Evolutionary conservation across 768 basidiomycete species (phyloP), one percentile per base, ranked within the genome.

Genomic region (Pulveroboletus frians): DNA sequence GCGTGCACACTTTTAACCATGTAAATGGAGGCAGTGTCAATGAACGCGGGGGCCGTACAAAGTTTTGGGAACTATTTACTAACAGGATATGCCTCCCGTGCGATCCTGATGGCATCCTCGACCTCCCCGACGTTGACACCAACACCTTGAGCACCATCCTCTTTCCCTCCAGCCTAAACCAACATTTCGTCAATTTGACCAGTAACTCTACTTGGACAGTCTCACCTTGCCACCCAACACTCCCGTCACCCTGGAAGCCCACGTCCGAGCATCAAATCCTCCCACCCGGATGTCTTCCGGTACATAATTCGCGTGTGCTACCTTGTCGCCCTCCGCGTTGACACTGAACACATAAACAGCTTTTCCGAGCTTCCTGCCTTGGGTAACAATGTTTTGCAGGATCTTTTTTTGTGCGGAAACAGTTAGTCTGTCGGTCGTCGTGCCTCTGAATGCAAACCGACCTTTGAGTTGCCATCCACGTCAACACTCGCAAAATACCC

Each of bases 161-260:
- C 91, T 69, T 94, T 97, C 13, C 96, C 96, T 47, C 96, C 96
- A 44, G 92, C 92, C 91, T 93, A 49, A 46, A 47, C 51, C 26
- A 34, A 49, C 21, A 43, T 32, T 52, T 30, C 23, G 46, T 64
- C 29, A 39, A 29, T 9, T 39, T 44, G 44, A 49, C 17, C 46
- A 37, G 46, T 35, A 21, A 39, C 14, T 38, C 26, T 18, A 17
- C 2, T 43, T 21, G 15, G 3, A 60, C 72, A 0, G 23, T n/a
- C 63, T 59, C 58, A 91, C 92, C 83, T 95, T 98, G 37, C 96
- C 96, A 21, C 94, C 93, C 9, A 98, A 59, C 9, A 93, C 69
- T 31, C 85, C 85, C 5, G 79, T 76, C 17, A 96, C 85, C 51
- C 78, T 80, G 20, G 76, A 69, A 21, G 93, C 87, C 96, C 96